Evolutionary conservation across 1,139 yeast genomes (phyloP).

Genomic region (Protomyces gravidus): DNA sequence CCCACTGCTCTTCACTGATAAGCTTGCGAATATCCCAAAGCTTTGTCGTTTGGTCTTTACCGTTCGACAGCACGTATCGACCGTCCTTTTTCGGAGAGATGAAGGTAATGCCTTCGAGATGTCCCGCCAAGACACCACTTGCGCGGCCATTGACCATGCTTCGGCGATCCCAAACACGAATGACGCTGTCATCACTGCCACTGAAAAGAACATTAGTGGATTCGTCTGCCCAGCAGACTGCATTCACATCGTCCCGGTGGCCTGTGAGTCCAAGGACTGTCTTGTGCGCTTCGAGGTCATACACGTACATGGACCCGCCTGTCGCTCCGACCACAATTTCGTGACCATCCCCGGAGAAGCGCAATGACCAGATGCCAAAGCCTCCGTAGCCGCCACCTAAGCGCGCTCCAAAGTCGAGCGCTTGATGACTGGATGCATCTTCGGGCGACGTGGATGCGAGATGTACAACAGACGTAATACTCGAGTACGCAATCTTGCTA

Average conservation of each 20-base stretch:
- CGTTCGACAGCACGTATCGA: conserved; percentile 38
- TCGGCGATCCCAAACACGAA: conserved; percentile 77
- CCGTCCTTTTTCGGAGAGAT: conserved; percentile 39
- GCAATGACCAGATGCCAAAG: conserved; percentile 35
- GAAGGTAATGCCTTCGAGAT: conserved; percentile 52
- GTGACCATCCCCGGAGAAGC: conserved; percentile 35
- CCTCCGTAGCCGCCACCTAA: conserved; percentile 14
- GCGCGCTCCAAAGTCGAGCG: conserved; percentile 30
- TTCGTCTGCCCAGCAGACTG: conserved; percentile 76
- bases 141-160: conserved; percentile 47
- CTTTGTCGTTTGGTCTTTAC: conserved; percentile 41
- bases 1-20: conserved; percentile 32
- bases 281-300: conserved; percentile 33
- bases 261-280: conserved; percentile 62
- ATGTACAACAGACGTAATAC: conserved; percentile 35
- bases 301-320: conserved; percentile 34
- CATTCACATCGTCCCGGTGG: conserved; percentile 54
- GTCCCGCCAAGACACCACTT: conserved; percentile 67
- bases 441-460: conserved; percentile 34
- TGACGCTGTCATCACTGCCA: conserved; percentile 78
- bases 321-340: conserved; percentile 37
- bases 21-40: conserved; percentile 40
- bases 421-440: conserved; percentile 30
- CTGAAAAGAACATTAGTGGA: conserved; percentile 67
- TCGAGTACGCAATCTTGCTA: conserved; percentile 34